Conservation (phyloP, 2,329 filamentous ascomycete genomes). For the Ceratocystis papillata region DNA sequence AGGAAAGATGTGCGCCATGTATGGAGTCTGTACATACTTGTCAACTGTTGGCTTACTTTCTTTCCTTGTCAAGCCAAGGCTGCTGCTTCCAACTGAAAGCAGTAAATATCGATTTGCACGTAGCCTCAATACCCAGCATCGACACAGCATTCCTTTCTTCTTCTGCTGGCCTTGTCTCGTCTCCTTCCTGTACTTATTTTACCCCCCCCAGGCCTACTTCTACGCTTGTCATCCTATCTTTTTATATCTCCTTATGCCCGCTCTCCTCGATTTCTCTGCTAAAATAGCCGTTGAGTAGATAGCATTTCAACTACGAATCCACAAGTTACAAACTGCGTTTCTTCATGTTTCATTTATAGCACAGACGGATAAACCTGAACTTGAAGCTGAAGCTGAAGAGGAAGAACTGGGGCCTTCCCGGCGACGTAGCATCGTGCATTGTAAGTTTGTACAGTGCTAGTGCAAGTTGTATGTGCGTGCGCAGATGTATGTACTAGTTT, state of each 20-base stretch:
- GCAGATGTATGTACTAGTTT: neutral
- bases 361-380: neutral
- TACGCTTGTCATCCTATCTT: neutral
- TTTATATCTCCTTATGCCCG: neutral
- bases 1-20: no score
- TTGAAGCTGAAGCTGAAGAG: neutral
- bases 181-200: neutral
- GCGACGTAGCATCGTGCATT: neutral
- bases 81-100: no score
- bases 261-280: neutral
- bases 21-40: no score
- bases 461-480: neutral
- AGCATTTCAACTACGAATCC: neutral
- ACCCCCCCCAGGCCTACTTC: neutral
- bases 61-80: no score
- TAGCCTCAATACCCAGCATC: neutral
- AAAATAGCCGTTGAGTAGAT: neutral
- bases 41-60: no score
- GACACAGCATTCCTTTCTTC: neutral
- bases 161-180: neutral
- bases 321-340: neutral
- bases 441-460: neutral
- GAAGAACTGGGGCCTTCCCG: neutral
- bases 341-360: neutral
- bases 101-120: no score